A percentile compares a stretch with the other conserved stretches of the same genome.
Conservation (phyloP, 2,329 filamentous ascomycete species). For the Colletotrichum brevisporum region DNA sequence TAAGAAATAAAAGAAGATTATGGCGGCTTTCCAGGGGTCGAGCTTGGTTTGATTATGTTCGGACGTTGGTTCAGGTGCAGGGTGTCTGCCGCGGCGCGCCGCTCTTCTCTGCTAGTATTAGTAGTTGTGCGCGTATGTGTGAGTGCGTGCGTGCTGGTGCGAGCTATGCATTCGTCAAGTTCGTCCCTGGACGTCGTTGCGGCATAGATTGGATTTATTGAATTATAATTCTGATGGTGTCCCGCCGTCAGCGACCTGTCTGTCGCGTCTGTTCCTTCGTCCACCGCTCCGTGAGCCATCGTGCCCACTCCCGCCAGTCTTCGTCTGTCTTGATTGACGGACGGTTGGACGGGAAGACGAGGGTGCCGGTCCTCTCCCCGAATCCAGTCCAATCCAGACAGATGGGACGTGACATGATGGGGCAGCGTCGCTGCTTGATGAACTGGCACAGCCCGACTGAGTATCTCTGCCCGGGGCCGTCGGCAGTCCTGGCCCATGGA, state of each 20-base stretch:
- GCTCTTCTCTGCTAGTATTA: background rate
- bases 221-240: constrained; percentile 15
- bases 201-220: constrained; percentile 30
- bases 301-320: constrained; percentile 21
- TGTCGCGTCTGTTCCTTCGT: constrained; percentile 33
- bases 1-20: background rate
- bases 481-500: constrained; percentile 30
- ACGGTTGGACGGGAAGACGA: constrained; percentile 32
- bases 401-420: constrained; percentile 35
- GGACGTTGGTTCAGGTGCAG: constrained; percentile 32
- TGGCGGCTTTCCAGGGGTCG: constrained; percentile 30
- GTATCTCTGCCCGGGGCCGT: constrained; percentile 35
- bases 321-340: constrained; percentile 30
- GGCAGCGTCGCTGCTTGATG: constrained; percentile 39
- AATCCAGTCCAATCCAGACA: constrained; percentile 32
- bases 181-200: constrained; percentile 15
- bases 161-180: background rate
- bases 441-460: constrained; percentile 39
- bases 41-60: constrained; percentile 39
- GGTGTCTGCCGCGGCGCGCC: constrained; percentile 3
- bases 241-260: constrained; percentile 36
- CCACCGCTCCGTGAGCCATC: constrained; percentile 10
- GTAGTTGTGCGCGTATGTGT: background rate
- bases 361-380: constrained; percentile 23
- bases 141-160: background rate